These are phyloP conservation scores for Debaryomyces sp. DNA, from an alignment of 1,139 yeast genomes.

Conservation along the genomic window DNA sequence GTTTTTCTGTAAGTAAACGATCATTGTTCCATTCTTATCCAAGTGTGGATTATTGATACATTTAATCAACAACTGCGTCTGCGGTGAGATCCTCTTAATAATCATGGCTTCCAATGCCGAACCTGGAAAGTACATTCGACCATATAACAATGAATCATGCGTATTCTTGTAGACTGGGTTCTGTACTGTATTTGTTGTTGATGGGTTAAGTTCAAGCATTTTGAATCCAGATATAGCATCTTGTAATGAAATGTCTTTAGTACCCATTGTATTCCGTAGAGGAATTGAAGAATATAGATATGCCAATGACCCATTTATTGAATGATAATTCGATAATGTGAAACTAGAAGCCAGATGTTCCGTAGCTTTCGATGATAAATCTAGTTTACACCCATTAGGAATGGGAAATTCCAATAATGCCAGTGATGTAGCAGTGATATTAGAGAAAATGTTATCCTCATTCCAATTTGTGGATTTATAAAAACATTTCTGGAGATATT, in stretches of 20 bases:
- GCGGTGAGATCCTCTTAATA: constrained; percentile 61
- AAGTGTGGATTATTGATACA: constrained; percentile 74
- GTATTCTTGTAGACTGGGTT: constrained; percentile 8
- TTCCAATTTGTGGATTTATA: constrained; percentile 74
- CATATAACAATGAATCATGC: constrained; percentile 52
- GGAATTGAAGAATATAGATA: constrained; percentile 75
- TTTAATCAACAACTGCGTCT: constrained; percentile 68
- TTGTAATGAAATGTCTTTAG: constrained; percentile 61
- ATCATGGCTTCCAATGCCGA: constrained; percentile 88
- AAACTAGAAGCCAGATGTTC: constrained; percentile 74
- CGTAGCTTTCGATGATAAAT: constrained; percentile 73
- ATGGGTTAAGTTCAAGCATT: constrained; percentile 51
- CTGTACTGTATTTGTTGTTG: constrained; percentile 1
- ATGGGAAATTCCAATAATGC: constrained; percentile 73
- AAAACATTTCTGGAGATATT: constrained; percentile 74
- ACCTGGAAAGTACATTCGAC: constrained; percentile 87
- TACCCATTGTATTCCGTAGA: constrained; percentile 51
- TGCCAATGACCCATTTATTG: constrained; percentile 81
- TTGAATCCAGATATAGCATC: constrained; percentile 78
- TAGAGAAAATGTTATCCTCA: constrained; percentile 73
- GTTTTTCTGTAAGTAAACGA: constrained; percentile 73
- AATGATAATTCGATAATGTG: constrained; percentile 66
- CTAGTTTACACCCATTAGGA: constrained; percentile 70
- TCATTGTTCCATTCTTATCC: constrained; percentile 58
- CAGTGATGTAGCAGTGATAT: constrained; percentile 68